These are phyloP conservation scores for Tremella fuciformis DNA, from an alignment of 768 basidiomycete genomes.

Conservation along the genomic window DNA sequence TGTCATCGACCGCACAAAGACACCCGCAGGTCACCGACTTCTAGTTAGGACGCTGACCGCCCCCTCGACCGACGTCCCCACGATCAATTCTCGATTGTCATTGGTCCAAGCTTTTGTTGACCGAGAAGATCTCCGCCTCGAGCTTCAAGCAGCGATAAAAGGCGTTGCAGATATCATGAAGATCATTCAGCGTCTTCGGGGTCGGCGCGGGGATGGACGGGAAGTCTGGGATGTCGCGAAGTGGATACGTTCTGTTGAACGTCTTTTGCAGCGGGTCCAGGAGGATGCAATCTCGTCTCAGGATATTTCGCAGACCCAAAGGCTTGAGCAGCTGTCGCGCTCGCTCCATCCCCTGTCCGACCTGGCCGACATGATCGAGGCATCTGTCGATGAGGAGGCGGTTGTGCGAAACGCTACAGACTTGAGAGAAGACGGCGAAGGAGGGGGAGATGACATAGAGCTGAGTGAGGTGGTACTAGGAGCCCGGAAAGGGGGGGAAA, in stretches of 20 bases:
- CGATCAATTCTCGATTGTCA: slow-evolving; percentile 35
- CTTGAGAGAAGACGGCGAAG: slow-evolving; percentile 23
- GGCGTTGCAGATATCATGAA: slow-evolving; percentile 41
- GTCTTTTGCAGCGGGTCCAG: slow-evolving; percentile 22
- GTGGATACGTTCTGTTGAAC: slow-evolving; percentile 33
- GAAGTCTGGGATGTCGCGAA: slow-evolving; percentile 44
- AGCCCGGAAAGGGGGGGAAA: slow-evolving; percentile 19
- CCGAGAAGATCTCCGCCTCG: slow-evolving; percentile 35
- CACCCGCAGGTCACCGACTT: slow-evolving; percentile 45
- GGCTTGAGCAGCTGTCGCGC: slow-evolving; percentile 18
- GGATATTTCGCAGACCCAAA: neutral
- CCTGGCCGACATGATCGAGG: slow-evolving; percentile 34
- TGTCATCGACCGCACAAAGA: slow-evolving; percentile 43
- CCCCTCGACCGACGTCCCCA: slow-evolving; percentile 35
- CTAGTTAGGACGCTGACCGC: slow-evolving; percentile 45
- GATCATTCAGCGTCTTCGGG: slow-evolving; percentile 44
- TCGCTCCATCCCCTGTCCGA: slow-evolving; percentile 19
- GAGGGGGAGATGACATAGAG: slow-evolving; percentile 6
- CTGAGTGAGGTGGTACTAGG: neutral
- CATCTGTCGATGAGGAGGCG: slow-evolving; percentile 34
- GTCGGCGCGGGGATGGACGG: slow-evolving; percentile 30
- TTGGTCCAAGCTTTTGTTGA: slow-evolving; percentile 46
- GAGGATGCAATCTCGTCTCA: slow-evolving; percentile 10
- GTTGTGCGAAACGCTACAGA: slow-evolving; percentile 18
- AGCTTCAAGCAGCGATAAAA: slow-evolving; percentile 35